phyloP scores from a whole-genome alignment of 2,329 filamentous ascomycete species.

The Dactylellina leptospora region DNA sequence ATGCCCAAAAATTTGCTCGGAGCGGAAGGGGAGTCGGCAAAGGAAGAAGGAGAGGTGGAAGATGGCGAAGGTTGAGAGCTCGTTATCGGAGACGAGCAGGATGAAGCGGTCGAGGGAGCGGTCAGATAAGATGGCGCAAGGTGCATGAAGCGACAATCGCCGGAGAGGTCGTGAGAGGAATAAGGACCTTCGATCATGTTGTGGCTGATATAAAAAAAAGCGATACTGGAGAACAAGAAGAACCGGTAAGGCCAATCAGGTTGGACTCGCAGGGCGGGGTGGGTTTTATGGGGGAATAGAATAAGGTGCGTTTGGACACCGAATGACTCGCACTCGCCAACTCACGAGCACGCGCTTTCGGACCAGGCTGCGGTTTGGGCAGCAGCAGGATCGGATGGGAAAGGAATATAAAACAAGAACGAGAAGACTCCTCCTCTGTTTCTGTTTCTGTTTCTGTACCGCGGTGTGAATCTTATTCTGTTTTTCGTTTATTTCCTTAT shows the following conservation, averaged over 20 bases:
- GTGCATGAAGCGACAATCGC: slow-evolving; percentile 39
- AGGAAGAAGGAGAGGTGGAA: slow-evolving; percentile 34
- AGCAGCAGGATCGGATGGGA: background rate
- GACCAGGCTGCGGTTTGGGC: slow-evolving; percentile 17
- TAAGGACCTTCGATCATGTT: slow-evolving; percentile 50
- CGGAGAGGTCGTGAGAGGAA: slow-evolving; percentile 41
- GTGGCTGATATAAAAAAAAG: slow-evolving; percentile 2
- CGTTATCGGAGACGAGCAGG: slow-evolving; percentile 31
- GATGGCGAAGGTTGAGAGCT: slow-evolving; percentile 19
- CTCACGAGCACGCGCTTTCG: background rate
- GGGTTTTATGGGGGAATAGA: background rate
- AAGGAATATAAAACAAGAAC: too few relatives aligned
- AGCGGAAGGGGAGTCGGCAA: slow-evolving; percentile 37
- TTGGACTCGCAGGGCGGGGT: background rate
- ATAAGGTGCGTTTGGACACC: slow-evolving; percentile 3
- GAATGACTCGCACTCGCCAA: slow-evolving; percentile 20
- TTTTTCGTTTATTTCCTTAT: too few relatives aligned
- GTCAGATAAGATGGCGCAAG: slow-evolving; percentile 32
- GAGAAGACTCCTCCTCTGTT: too few relatives aligned
- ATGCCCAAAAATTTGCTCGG: slow-evolving; percentile 32
- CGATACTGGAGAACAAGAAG: background rate
- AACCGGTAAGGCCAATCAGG: background rate
- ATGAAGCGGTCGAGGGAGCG: slow-evolving; percentile 26
- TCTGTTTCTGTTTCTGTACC: too few relatives aligned
- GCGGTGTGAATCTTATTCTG: too few relatives aligned